Conservation (phyloP, 805 yeast genomes). For the Candida arabinofermentans region DNA sequence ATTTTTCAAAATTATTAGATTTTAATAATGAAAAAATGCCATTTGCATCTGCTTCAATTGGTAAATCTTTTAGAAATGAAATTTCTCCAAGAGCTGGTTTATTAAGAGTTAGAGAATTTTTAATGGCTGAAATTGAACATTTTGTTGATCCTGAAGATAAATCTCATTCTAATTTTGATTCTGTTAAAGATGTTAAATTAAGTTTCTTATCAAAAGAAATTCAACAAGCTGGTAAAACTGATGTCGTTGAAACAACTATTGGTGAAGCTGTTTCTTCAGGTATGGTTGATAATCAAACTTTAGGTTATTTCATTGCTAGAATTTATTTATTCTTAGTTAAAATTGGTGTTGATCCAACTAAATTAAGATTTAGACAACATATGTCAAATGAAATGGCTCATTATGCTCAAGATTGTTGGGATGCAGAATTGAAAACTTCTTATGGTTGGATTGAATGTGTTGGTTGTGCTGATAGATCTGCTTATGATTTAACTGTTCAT, state of each 20-base stretch:
- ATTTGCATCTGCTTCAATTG: constrained; percentile 98
- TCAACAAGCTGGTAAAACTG: constrained; percentile 82
- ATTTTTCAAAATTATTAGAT: constrained; percentile 89
- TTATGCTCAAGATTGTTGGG: constrained; percentile 99
- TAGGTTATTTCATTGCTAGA: constrained; percentile 95
- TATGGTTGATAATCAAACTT: constrained; percentile 93
- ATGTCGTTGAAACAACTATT: constrained; percentile 56
- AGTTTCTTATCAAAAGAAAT: constrained; percentile 80
- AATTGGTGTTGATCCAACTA: constrained; percentile 83
- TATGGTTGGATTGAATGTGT: constrained; percentile 99
- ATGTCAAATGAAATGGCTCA: constrained; percentile 99
- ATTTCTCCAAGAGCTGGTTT: constrained; percentile 98
- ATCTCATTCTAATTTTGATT: constrained; percentile 73
- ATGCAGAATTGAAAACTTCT: constrained; percentile 91
- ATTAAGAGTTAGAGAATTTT: constrained; percentile 95
- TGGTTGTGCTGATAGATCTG: constrained; percentile 99
- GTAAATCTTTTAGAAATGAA: constrained; percentile 98
- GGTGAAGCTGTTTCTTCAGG: constrained; percentile 89
- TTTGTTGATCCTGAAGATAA: constrained; percentile 92
- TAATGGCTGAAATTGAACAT: constrained; percentile 99
- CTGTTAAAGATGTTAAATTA: constrained; percentile 68
- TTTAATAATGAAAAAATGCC: constrained; percentile 97
- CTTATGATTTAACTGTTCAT: constrained; percentile 94
- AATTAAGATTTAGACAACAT: constrained; percentile 96
- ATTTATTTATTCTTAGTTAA: constrained; percentile 78